Evolutionary conservation across 805 yeast species (phyloP).

Genomic region (Cyberlindnera veronae): DNA sequence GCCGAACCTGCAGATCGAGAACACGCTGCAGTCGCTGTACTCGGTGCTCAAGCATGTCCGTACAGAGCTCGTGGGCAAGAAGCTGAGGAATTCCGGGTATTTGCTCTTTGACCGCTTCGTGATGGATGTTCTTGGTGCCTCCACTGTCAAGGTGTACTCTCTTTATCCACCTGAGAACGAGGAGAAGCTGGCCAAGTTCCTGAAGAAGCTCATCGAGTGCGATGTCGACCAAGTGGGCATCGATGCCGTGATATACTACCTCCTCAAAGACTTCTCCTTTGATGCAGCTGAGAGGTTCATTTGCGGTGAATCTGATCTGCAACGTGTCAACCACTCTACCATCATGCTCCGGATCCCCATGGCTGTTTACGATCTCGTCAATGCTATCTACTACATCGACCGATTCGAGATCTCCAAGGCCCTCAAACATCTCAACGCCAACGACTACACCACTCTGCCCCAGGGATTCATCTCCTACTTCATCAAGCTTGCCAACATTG

Average conservation of each 20-base stretch:
- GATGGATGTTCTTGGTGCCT: conserved; percentile 15
- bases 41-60: conserved; percentile 23
- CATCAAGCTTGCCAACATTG: conserved; percentile 22
- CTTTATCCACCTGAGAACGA: conserved; percentile 26
- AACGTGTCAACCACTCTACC: conserved; percentile 7
- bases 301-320: conserved; percentile 1
- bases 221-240: conserved; percentile 11
- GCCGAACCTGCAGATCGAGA: conserved; percentile 22
- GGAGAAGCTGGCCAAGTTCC: conserved; percentile 16
- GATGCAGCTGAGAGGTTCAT: conserved; percentile 19
- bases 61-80: conserved; percentile 18
- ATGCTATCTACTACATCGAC: conserved; percentile 25
- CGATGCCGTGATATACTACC: conserved; percentile 21
- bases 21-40: conserved; percentile 22
- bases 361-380: conserved; percentile 19
- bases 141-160: conserved; percentile 7
- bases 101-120: conserved; percentile 22
- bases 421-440: conserved; percentile 15
- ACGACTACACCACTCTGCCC: conserved; percentile 8
- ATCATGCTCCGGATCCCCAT: conserved; percentile 5
- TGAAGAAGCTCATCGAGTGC: conserved; percentile 9
- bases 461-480: conserved; percentile 18
- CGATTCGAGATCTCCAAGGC: conserved; percentile 23
- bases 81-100: conserved; percentile 13
- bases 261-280: conserved; percentile 25